These are phyloP conservation scores for Eremochloa ophiuroides DNA, from an alignment of 176 grass and related monocot genomes.

Conservation along the genomic window DNA sequence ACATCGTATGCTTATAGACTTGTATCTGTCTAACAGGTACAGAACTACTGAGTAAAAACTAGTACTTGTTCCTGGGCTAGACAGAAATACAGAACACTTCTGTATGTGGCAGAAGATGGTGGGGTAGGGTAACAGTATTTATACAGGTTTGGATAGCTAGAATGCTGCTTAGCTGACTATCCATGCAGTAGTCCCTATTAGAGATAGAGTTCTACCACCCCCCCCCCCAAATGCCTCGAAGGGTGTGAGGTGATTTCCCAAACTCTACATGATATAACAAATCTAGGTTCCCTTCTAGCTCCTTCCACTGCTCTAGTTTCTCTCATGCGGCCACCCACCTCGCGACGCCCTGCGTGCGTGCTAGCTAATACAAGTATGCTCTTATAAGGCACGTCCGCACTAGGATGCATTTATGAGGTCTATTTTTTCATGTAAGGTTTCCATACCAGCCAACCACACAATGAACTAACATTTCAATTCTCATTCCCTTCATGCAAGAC, in stretches of 20 bases:
- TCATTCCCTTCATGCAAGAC: neutral
- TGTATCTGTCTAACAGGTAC: neutral
- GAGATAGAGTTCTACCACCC: neutral
- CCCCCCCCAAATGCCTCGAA: too few species aligned
- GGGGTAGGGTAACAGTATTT: neutral
- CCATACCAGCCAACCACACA: neutral
- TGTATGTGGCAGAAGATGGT: neutral
- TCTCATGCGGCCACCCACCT: neutral
- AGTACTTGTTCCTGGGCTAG: neutral
- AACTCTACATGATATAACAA: neutral
- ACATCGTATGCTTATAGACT: neutral
- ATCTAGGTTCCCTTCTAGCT: neutral
- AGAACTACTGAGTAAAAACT: neutral
- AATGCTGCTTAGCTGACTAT: neutral
- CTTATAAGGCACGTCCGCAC: neutral
- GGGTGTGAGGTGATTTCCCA: neutral
- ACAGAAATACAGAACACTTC: neutral
- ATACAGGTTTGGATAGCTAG: neutral
- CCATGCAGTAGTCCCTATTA: neutral
- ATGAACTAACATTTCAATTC: neutral
- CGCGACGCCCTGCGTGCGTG: neutral
- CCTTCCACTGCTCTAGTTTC: neutral
- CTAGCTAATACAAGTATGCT: too few species aligned
- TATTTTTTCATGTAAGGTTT: neutral
- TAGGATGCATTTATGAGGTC: neutral